Percentiles rank a stretch among this genome's conserved stretches.
Conservation (phyloP, 148 eudicot genomes). For the Vaccinium myrtillus region DNA sequence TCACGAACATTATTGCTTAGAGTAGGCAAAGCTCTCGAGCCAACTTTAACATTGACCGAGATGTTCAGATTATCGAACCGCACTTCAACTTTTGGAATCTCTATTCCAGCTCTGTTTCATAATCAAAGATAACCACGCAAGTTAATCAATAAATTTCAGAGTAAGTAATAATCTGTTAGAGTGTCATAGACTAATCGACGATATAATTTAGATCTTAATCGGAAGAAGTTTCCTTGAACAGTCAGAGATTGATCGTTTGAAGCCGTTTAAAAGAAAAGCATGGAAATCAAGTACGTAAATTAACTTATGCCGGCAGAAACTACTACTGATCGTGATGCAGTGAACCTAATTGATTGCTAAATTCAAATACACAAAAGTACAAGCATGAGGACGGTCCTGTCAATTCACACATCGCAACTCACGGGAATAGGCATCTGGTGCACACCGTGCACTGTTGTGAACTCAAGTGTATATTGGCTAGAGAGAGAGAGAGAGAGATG, state of each 20-base stretch:
- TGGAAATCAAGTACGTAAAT: neutral
- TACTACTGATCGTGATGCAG: neutral
- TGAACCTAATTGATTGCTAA: neutral
- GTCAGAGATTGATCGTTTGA: too few species aligned
- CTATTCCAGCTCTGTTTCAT: conserved; percentile 61
- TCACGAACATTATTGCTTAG: conserved; percentile 61
- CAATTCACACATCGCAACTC: neutral
- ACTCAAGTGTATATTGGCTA: neutral
- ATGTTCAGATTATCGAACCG: conserved; percentile 59
- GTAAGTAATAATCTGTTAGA: neutral
- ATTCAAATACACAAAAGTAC: too few species aligned
- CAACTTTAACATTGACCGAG: conserved; percentile 58
- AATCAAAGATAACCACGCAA: neutral
- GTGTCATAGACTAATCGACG: neutral
- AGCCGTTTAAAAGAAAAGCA: neutral
- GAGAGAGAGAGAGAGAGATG: neutral
- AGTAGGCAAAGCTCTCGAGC: conserved; percentile 91
- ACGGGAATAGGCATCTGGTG: neutral
- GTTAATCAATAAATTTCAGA: neutral
- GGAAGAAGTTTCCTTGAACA: neutral
- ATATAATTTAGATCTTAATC: neutral
- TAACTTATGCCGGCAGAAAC: neutral
- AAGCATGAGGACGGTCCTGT: neutral
- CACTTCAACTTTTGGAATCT: conserved; percentile 76
- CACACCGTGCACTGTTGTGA: neutral